A percentile compares a stretch with the other conserved stretches of the same genome.
Conservation (phyloP, 2,329 filamentous ascomycete species). For the Trichoderma asperellum region DNA sequence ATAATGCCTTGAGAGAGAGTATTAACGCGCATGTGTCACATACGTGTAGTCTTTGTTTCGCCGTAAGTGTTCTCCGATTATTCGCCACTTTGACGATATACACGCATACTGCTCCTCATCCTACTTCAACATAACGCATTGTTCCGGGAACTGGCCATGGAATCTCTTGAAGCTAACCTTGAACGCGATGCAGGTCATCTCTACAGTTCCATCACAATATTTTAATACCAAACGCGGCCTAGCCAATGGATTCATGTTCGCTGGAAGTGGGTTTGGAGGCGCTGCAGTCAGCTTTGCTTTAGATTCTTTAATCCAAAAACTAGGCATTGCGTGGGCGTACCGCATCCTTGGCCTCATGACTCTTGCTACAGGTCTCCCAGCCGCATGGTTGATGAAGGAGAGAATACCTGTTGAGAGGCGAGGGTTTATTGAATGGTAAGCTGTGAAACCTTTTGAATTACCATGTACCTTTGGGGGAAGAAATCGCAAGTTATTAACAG, state of each 20-base stretch:
- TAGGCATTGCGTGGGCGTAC: slow-evolving; percentile 53
- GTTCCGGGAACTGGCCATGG: neutral
- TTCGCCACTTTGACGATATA: neutral
- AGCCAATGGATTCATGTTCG: slow-evolving; percentile 54
- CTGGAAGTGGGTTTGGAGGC: slow-evolving; percentile 56
- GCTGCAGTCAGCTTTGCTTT: slow-evolving; percentile 51
- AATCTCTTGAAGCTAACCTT: slow-evolving; percentile 2
- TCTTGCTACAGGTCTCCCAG: slow-evolving; percentile 55
- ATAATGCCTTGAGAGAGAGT: neutral
- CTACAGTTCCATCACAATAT: slow-evolving; percentile 53
- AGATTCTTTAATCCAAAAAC: slow-evolving; percentile 45
- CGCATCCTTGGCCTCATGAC: slow-evolving; percentile 57
- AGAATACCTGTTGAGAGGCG: slow-evolving; percentile 45
- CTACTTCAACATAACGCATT: neutral
- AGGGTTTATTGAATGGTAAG: slow-evolving; percentile 40
- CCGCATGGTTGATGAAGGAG: slow-evolving; percentile 55
- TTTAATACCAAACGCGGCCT: slow-evolving; percentile 54
- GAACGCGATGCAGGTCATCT: slow-evolving; percentile 42
- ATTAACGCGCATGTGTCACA: neutral
- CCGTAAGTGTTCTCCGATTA: slow-evolving; percentile 35
- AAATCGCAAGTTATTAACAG: neutral
- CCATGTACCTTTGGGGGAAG: neutral
- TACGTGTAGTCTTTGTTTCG: slow-evolving; percentile 31
- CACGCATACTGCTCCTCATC: neutral
- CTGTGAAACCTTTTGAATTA: neutral